Percentiles rank a stretch among this genome's conserved stretches.
phyloP scores from a whole-genome alignment of 805 yeast species.

The Cyberlindnera galapagoensis region DNA sequence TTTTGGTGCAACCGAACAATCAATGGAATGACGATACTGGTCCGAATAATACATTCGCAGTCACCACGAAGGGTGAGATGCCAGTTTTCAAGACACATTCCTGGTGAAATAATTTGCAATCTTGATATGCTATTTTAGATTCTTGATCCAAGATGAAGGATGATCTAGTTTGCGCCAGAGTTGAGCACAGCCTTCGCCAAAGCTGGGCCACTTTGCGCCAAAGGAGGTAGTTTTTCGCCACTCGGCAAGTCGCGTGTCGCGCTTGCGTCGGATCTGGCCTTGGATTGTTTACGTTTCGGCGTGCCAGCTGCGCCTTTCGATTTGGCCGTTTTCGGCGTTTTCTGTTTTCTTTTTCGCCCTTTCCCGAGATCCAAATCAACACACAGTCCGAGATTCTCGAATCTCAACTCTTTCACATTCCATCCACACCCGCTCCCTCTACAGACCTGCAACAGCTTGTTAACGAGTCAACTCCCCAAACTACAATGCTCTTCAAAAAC shows the following conservation, averaged over 20 bases:
- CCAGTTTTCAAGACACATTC: conserved; percentile 28
- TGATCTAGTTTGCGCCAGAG: not conserved
- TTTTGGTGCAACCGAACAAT: conserved; percentile 50
- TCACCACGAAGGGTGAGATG: conserved; percentile 30
- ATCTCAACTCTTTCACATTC: not conserved
- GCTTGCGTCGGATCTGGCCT: too few species aligned
- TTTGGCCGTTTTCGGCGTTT: too few species aligned
- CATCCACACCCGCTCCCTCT: not conserved
- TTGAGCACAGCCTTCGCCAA: not conserved
- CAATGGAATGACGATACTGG: conserved; percentile 69
- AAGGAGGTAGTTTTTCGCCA: too few species aligned
- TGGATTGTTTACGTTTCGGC: conserved; percentile 6
- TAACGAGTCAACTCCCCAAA: not conserved
- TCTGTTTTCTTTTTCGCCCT: too few species aligned
- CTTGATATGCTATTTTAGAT: not conserved
- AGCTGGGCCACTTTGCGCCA: too few species aligned
- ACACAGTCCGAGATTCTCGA: too few species aligned
- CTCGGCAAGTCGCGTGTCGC: too few species aligned
- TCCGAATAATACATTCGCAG: conserved; percentile 39
- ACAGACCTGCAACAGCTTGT: conserved; percentile 1
- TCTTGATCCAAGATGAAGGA: not conserved
- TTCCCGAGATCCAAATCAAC: too few species aligned
- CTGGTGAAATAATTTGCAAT: conserved; percentile 18
- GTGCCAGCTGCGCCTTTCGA: too few species aligned
- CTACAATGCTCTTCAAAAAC: conserved; percentile 28